Base-by-base conservation (phyloP, 1,284 basidiomycete genomes). In the Ustilago nuda region DNA sequence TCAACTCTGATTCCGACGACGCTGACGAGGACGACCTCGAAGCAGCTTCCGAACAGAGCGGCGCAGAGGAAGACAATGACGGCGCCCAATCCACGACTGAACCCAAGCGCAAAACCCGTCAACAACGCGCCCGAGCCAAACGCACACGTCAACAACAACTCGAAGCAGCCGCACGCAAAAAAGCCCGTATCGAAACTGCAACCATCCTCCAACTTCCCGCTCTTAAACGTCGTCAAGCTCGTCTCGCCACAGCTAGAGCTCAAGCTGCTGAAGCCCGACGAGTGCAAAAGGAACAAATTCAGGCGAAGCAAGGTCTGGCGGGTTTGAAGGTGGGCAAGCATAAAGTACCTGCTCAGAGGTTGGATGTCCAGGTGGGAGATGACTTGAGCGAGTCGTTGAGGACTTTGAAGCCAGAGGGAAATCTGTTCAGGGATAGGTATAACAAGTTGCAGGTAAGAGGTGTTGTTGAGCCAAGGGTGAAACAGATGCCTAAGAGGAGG, bases 361-460 rank as follows among this genome's bases (percentile, higher is more conserved):
- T 74, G 23, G 92, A 92, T 55, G 94, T 98, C 15, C 95, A 98
- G 86, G 89, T 96, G 0, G 93, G 93, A 6, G 95, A 98, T 78
- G 94, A 98, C 82, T 87, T 98, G 45, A 92, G 90, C 66, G 96
- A 98, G 86, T 94, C 89, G 81, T 86, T 98, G 78, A 88, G 95
- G 56, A 91, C 89, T 57, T 87, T 99, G 79, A 94, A 94, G 90
- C 92, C 93, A 19, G 94, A 97, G 87, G 95, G 95, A 36, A 97
- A 96, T 85, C 87, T 96, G 32, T 97, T 96, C 89, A 90, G 91
- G 51, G 95, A 97, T 85, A 90, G 94, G 3, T 95, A 94, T 88
- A 86, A 92, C 50, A 93, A 90, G 80, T 86, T 94, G 86, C 93
- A 95, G 79, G 91, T 92, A 61, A 89, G 93, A 27, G 92, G 91